phyloP scores from a whole-genome alignment of 2,329 filamentous ascomycete genomes.

The Penicillium sp. region DNA sequence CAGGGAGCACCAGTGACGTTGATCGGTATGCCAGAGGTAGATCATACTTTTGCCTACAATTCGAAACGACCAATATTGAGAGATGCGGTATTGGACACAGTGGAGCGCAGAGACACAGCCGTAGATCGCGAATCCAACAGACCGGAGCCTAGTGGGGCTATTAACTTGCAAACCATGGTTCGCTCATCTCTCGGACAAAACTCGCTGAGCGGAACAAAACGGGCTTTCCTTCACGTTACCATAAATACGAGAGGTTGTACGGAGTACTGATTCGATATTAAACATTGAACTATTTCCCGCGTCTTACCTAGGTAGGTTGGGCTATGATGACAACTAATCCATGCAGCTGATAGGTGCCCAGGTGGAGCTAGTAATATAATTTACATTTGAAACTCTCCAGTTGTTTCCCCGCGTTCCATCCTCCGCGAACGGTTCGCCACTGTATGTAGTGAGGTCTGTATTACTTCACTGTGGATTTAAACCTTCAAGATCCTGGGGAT shows the following conservation, averaged over 20 bases:
- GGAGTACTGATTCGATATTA: background rate
- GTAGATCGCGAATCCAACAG: constrained; percentile 1
- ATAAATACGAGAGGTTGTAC: background rate
- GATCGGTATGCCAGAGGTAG: background rate
- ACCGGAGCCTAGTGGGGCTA: constrained; percentile 3
- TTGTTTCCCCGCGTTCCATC: background rate
- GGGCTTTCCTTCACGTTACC: background rate
- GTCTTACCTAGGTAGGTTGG: background rate
- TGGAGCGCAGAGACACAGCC: background rate
- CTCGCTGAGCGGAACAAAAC: constrained; percentile 11
- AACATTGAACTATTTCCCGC: background rate
- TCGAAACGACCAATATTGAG: background rate
- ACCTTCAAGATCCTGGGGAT: background rate
- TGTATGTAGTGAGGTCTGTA: background rate
- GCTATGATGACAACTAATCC: background rate
- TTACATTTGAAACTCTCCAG: background rate
- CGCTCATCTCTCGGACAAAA: constrained; percentile 24
- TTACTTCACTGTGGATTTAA: background rate
- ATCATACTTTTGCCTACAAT: background rate
- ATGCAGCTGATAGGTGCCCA: background rate
- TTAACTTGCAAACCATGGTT: constrained; percentile 6
- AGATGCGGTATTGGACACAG: background rate
- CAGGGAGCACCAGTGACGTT: background rate
- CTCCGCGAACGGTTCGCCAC: constrained; percentile 1
- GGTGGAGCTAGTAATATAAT: background rate